Evolutionary conservation across 225 moss, liverwort and hornwort genomes (phyloP), one percentile per base, ranked within the genome.

Genomic region (Bryum argenteum): DNA sequence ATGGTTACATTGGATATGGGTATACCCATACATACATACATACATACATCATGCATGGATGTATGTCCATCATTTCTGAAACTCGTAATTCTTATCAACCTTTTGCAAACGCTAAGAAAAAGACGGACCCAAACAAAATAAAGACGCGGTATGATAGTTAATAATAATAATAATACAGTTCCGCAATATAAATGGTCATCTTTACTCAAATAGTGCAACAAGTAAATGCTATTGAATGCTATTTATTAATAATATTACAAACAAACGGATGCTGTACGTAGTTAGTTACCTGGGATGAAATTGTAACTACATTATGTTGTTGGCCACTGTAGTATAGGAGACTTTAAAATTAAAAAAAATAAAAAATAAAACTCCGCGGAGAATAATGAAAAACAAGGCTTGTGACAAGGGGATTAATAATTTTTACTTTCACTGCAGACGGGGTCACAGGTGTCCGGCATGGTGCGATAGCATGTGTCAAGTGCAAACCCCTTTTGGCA

Each of bases 261-360:
- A 4, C 39, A 17, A 61, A 39, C 61, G 15, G 15, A 47, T 14
- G 4, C 15, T 52, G 41, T 61, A 67, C 7, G 1, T 39, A 68
- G 54, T 15, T 21, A 11, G 11, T 26, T 41, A 17, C 33, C 19
- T 26, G 42, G 54, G 33, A 78, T 44, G 59, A 60, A 66, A 59
- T 72, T 52, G 52, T 17, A 66, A 72, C 66, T 0, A 60, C 59
- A 66, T 51, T 54, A n/a, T 0, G 0, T 15, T 24, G 21, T 15
- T 24, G 21, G 15, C 39, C 33, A 72, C 73, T 73, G 65, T 73
- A 47, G 57, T 16, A 11, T 19, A 0, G 22, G 52, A 43, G 78
- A 61, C 61, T 77, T 58, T 18, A 20, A 19, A 20, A 0, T 41
- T 21, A 42, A 3, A 28, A 14, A 47, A 16, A 15, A 6, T 39